phyloP scores from a whole-genome alignment of 1,284 basidiomycete genomes.

The Tetrapyrgos nigripes region DNA sequence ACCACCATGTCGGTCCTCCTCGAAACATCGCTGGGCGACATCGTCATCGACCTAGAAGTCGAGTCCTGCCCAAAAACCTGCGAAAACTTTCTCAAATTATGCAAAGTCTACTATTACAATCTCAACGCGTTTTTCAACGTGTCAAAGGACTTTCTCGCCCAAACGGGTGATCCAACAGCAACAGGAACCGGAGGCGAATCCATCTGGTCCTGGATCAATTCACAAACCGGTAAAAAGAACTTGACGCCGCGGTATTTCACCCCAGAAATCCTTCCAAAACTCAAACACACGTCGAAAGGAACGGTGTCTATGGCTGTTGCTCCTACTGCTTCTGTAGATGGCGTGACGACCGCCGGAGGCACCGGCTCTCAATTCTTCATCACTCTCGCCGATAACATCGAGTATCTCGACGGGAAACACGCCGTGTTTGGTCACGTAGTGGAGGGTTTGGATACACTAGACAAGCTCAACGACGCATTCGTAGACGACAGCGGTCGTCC shows the following conservation, averaged over 20 bases:
- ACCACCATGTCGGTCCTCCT: constrained; percentile 89
- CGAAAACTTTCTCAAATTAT: constrained; percentile 97
- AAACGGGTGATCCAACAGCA: constrained; percentile 94
- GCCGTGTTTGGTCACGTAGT: constrained; percentile 96
- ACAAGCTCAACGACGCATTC: constrained; percentile 92
- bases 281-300: constrained; percentile 89
- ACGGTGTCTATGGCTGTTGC: constrained; percentile 97
- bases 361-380: constrained; percentile 98
- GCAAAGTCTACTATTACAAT: constrained; percentile 97
- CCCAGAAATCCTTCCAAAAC: constrained; percentile 79
- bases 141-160: constrained; percentile 95
- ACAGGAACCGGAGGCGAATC: constrained; percentile 93
- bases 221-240: constrained; percentile 42
- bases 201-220: constrained; percentile 76
- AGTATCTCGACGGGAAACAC: constrained; percentile 96
- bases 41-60: constrained; percentile 96
- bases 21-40: constrained; percentile 95
- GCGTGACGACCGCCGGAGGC: constrained; percentile 73
- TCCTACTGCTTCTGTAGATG: constrained; percentile 66
- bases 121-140: constrained; percentile 98
- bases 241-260: constrained; percentile 77
- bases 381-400: constrained; percentile 89
- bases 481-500: constrained; percentile 90
- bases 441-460: constrained; percentile 91
- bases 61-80: constrained; percentile 89